A percentile compares a stretch with the other conserved stretches of the same genome.
Evolutionary conservation across 176 grass and related monocot genomes (phyloP).

Genomic region (Carex kokanica): DNA sequence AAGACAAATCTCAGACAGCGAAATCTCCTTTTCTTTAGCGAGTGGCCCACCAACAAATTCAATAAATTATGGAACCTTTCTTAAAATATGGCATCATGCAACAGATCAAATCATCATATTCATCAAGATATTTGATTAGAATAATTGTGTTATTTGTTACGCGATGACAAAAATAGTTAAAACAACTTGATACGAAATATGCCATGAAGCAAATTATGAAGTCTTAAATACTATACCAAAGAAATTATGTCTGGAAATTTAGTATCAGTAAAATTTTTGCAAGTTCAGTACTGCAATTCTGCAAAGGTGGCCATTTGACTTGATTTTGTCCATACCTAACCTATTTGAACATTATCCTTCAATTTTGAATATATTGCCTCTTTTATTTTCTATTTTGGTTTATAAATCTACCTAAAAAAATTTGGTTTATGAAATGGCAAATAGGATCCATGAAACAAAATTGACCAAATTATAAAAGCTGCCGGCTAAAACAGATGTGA

Average conservation of each 20-base stretch:
- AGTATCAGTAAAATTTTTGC: too few species aligned
- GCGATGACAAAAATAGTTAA: too few species aligned
- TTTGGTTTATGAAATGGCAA: too few species aligned
- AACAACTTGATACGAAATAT: not conserved
- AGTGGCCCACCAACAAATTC: not conserved
- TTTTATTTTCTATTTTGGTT: not conserved
- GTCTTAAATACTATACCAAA: not conserved
- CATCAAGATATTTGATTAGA: not conserved
- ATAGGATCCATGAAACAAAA: too few species aligned
- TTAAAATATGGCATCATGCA: not conserved
- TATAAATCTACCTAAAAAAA: too few species aligned
- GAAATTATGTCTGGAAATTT: not conserved
- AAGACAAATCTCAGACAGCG: too few species aligned
- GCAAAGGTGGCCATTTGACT: too few species aligned
- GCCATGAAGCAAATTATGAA: not conserved
- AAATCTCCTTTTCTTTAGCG: too few species aligned
- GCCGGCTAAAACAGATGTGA: too few species aligned
- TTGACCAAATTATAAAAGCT: too few species aligned
- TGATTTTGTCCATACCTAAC: not conserved
- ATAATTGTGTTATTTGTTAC: not conserved
- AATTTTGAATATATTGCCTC: not conserved
- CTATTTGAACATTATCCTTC: not conserved
- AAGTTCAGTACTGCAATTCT: too few species aligned
- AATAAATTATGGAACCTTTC: too few species aligned
- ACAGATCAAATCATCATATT: not conserved